A percentile compares a stretch with the other conserved stretches of the same genome.
Conservation (phyloP, 345 rosid genomes). For the Aurinia saxatilis region DNA sequence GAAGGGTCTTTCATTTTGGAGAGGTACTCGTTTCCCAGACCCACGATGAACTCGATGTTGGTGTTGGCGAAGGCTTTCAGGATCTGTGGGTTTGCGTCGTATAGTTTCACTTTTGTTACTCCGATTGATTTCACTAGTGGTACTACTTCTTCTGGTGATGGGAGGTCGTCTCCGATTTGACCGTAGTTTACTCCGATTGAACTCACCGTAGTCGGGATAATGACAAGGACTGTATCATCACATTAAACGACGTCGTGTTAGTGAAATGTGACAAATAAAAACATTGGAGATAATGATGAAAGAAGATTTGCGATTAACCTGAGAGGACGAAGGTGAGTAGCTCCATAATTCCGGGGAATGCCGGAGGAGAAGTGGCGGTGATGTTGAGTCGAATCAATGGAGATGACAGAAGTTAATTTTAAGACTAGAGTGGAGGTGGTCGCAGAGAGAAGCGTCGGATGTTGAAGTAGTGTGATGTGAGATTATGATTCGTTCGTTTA, state of each 20-base stretch:
- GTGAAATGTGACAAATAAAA: not conserved
- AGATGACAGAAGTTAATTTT: not conserved
- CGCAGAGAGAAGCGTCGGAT: slow-evolving; percentile 10
- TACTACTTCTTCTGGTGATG: slow-evolving; percentile 58
- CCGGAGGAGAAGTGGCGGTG: slow-evolving; percentile 14
- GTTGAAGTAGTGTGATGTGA: slow-evolving; percentile 1
- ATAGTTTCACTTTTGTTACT: slow-evolving; percentile 76
- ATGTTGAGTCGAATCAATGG: not conserved
- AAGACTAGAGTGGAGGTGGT: not conserved
- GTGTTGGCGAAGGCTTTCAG: slow-evolving; percentile 74
- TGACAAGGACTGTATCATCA: not conserved
- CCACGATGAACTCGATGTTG: slow-evolving; percentile 68
- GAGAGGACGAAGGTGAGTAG: slow-evolving; percentile 16
- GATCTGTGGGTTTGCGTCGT: slow-evolving; percentile 74
- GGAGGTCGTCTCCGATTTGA: slow-evolving; percentile 80
- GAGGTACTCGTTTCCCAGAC: slow-evolving; percentile 67
- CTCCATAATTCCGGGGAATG: slow-evolving; percentile 1
- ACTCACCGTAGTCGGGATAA: slow-evolving; percentile 29
- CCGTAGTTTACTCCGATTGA: slow-evolving; percentile 91
- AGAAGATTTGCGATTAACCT: slow-evolving; percentile 2
- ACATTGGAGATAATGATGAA: not conserved
- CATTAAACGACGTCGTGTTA: not conserved
- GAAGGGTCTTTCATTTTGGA: slow-evolving; percentile 53
- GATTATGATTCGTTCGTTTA: not conserved
- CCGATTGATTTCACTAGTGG: slow-evolving; percentile 81